phyloP scores from a whole-genome alignment of 2,329 filamentous ascomycete species.

The Trichoderma citrinoviride region DNA sequence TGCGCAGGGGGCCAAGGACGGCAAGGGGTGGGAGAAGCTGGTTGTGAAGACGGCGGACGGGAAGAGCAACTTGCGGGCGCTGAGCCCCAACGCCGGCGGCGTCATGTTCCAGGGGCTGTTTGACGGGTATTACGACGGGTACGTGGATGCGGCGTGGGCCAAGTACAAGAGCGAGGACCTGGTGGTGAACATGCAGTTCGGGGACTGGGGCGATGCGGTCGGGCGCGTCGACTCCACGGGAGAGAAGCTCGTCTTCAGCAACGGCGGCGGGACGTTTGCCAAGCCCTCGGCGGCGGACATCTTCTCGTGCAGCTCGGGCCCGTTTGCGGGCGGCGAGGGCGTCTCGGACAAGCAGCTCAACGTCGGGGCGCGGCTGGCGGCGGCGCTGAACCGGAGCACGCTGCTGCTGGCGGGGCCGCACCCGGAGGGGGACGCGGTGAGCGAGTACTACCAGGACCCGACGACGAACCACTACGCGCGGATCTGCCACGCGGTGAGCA shows the following conservation, averaged over 20 bases:
- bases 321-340: constrained; percentile 48
- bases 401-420: constrained; percentile 53
- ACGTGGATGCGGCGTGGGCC: constrained; percentile 53
- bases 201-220: constrained; percentile 46
- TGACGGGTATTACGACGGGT: constrained; percentile 48
- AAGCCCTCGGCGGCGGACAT: constrained; percentile 50
- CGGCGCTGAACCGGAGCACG: constrained; percentile 72
- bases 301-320: constrained; percentile 54
- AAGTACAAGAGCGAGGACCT: constrained; percentile 47
- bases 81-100: constrained; percentile 53
- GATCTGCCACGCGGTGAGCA: constrained; percentile 59
- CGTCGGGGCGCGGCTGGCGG: constrained; percentile 70
- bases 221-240: constrained; percentile 41
- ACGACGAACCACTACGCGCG: constrained; percentile 67
- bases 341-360: constrained; percentile 52
- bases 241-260: constrained; percentile 40
- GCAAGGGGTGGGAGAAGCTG: constrained; percentile 52
- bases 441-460: constrained; percentile 51
- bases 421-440: constrained; percentile 50
- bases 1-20: constrained; percentile 46
- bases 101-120: constrained; percentile 47
- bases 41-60: constrained; percentile 37
- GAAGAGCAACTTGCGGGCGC: constrained; percentile 44
- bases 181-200: constrained; percentile 52
- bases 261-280: constrained; percentile 43